A percentile compares a stretch with the other conserved stretches of the same genome.
phyloP scores from a whole-genome alignment of 1,284 basidiomycete species.

The Naganishia sp. region DNA sequence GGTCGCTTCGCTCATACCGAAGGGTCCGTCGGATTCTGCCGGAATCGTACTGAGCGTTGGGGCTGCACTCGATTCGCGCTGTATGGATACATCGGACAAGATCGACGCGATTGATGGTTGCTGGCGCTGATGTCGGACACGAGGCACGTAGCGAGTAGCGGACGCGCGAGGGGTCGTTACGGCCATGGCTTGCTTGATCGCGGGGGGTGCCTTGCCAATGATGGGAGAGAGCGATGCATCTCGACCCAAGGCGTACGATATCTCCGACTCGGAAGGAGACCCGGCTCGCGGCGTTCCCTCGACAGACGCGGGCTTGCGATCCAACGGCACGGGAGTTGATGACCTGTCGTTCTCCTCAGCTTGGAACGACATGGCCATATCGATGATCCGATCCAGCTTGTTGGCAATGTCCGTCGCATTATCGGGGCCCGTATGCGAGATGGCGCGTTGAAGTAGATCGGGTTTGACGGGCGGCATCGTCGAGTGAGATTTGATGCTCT shows the following conservation, averaged over 20 bases:
- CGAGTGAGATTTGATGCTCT: background rate
- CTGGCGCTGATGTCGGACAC: slow-evolving; percentile 44
- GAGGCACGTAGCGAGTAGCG: background rate
- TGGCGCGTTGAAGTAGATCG: slow-evolving; percentile 20
- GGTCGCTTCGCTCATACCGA: slow-evolving; percentile 26
- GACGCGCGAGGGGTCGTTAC: background rate
- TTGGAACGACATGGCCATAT: slow-evolving; percentile 20
- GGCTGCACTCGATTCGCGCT: slow-evolving; percentile 11
- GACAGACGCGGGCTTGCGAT: background rate
- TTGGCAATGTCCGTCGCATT: slow-evolving; percentile 24
- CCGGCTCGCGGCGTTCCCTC: background rate
- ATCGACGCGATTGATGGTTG: slow-evolving; percentile 53
- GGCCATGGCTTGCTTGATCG: slow-evolving; percentile 33
- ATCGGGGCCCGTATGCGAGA: slow-evolving; percentile 10
- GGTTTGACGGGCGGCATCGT: slow-evolving; percentile 16
- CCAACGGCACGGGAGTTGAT: slow-evolving; percentile 10
- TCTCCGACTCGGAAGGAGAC: slow-evolving; percentile 20
- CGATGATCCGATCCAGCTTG: slow-evolving; percentile 28
- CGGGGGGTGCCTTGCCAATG: slow-evolving; percentile 2
- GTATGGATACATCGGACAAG: slow-evolving; percentile 43
- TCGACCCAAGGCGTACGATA: slow-evolving; percentile 1
- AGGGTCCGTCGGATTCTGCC: background rate
- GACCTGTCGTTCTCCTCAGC: slow-evolving; percentile 6
- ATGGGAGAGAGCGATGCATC: slow-evolving; percentile 19
- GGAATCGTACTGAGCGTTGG: slow-evolving; percentile 2